Percentiles rank a stretch among this genome's conserved stretches.
These are phyloP conservation scores for Exidia glandulosa DNA, from an alignment of 768 basidiomycete species.

Conservation along the genomic window DNA sequence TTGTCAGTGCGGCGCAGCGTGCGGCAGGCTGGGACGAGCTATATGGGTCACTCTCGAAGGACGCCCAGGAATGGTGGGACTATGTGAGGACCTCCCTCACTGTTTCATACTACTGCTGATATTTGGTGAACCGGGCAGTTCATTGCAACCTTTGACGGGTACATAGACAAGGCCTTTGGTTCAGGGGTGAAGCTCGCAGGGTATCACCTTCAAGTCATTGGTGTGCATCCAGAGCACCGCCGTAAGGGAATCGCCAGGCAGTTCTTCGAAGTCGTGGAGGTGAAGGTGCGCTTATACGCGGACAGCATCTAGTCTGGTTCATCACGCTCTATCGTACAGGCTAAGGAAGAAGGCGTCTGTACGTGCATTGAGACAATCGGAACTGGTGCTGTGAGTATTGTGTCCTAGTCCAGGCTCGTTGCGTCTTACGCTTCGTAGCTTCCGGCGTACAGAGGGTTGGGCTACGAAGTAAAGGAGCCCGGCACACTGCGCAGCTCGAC, in stretches of 20 bases:
- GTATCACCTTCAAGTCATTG: not conserved
- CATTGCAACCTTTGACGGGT: not conserved
- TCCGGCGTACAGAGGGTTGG: not conserved
- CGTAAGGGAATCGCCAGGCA: not conserved
- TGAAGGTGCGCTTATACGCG: not conserved
- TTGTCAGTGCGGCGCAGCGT: not conserved
- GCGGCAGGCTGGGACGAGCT: not conserved
- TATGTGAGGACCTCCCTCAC: too few species aligned
- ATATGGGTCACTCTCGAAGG: not conserved
- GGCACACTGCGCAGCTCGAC: not conserved
- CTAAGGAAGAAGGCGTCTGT: not conserved
- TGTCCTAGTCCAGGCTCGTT: not conserved
- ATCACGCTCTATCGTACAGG: not conserved
- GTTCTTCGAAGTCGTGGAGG: not conserved
- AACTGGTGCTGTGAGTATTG: not conserved
- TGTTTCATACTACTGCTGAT: too few species aligned
- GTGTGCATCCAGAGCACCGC: not conserved
- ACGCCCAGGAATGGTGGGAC: not conserved
- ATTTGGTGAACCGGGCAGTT: not conserved
- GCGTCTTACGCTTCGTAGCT: not conserved
- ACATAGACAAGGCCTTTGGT: not conserved
- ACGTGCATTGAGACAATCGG: not conserved
- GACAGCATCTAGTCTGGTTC: not conserved
- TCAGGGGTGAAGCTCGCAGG: not conserved
- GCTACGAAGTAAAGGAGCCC: not conserved